Evolutionary conservation across 108 stramenopile genomes (phyloP).

Genomic region (Discostella pseudostelligera): DNA sequence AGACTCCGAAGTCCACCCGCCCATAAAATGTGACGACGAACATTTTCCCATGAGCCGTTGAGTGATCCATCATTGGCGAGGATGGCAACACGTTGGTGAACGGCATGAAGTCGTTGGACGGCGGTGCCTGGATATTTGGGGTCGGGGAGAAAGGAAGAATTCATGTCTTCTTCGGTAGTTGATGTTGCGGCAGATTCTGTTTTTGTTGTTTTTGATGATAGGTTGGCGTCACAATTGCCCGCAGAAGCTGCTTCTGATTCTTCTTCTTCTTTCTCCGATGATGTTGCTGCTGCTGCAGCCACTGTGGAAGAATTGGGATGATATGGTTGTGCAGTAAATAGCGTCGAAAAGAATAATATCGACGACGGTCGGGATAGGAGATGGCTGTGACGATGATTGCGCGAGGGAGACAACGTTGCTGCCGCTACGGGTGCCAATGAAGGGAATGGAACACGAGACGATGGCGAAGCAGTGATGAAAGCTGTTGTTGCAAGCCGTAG

Average conservation of each 20-base stretch:
- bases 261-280: too few species aligned
- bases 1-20: slow-evolving; percentile 87
- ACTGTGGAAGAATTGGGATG: too few species aligned
- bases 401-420: background rate
- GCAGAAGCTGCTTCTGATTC: too few species aligned
- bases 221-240: too few species aligned
- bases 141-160: slow-evolving; percentile 32
- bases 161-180: background rate
- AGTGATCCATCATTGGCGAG: slow-evolving; percentile 51
- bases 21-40: slow-evolving; percentile 83
- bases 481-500: background rate
- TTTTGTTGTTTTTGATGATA: too few species aligned
- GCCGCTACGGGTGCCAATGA: background rate
- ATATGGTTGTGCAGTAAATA: too few species aligned
- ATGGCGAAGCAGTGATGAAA: background rate
- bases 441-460: background rate
- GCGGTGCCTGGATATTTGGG: slow-evolving; percentile 80
- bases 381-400: too few species aligned
- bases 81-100: slow-evolving; percentile 59
- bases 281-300: too few species aligned
- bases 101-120: slow-evolving; percentile 62
- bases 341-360: too few species aligned
- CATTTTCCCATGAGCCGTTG: slow-evolving; percentile 70
- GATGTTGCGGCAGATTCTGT: background rate
- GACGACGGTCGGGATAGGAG: too few species aligned